Base-by-base conservation (phyloP, 345 rosid genomes). In the Rhodomyrtus tomentosa region DNA sequence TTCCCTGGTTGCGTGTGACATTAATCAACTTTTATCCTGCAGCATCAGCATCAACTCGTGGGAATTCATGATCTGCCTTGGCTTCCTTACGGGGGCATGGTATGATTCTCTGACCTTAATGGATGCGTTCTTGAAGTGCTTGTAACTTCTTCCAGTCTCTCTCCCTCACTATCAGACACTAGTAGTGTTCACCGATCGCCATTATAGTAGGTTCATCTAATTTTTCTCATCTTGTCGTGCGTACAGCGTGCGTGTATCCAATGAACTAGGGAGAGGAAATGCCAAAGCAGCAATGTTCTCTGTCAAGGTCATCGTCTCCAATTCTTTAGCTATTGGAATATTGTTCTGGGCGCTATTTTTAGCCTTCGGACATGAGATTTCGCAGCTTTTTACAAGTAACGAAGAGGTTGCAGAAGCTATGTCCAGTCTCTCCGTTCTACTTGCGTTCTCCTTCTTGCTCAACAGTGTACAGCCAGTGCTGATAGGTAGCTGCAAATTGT, bases 201-300 rank as follows among this genome's bases (percentile, higher is more conserved):
- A 48, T 32, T 51, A 48, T 40, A 49, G 32, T 29, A 49, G 32
- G 52, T 45, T n/a, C 6, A 50, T 22, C 40, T 6, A 27, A 48
- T 25, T 25, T 9, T 45, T 16, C 82, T 48, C 38, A 32, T 81
- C 55, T 49, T 25, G 55, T 32, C 14, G 24, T 45, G 13, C 49
- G 27, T 24, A 40, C 85, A 95, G 98, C 20, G 98, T 95, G 5
- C 89, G 96, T 21, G 94, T 94, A 4, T 89, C 95, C 8, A 95
- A 95, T 82, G 96, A 95, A 86, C 80, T 95, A n/a, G 98, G 98
- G 27, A 89, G 88, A 81, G 95, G 95, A 76, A 87, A 93, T 55
- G 92, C 92, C 1, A 83, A 87, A 4, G 93, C 95, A 0, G 89
- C 91, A n/a, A 91, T 82, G 62, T 92, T 93, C 87, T 83, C 98